Conservation (phyloP, 2,329 filamentous ascomycete species). For the Apiospora phragmitis region DNA sequence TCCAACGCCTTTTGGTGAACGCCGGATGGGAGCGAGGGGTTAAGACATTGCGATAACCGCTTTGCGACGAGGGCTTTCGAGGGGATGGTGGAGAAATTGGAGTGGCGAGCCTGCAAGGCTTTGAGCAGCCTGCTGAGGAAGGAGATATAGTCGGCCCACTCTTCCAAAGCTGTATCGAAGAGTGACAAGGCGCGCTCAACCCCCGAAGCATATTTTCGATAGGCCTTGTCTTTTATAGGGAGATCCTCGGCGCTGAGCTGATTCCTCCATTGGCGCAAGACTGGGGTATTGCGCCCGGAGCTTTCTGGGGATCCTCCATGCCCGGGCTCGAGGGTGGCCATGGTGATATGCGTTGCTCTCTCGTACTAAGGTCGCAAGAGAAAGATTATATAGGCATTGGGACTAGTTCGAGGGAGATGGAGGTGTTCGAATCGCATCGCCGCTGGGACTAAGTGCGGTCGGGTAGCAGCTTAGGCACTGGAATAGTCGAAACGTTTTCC, state of each 20-base stretch:
- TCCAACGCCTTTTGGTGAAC: slow-evolving; percentile 98
- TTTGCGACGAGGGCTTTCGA: slow-evolving; percentile 83
- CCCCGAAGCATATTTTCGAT: slow-evolving; percentile 84
- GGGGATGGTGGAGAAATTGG: slow-evolving; percentile 71
- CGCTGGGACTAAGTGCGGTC: slow-evolving; percentile 12
- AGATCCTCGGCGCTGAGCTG: slow-evolving; percentile 65
- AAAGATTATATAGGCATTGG: slow-evolving; percentile 9
- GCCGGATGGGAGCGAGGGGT: slow-evolving; percentile 88
- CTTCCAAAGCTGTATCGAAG: slow-evolving; percentile 91
- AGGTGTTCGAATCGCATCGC: slow-evolving; percentile 11
- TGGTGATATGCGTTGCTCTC: slow-evolving; percentile 25
- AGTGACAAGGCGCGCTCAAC: slow-evolving; percentile 85
- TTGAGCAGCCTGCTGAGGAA: slow-evolving; percentile 90
- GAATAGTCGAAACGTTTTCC: not conserved
- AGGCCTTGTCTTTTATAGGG: slow-evolving; percentile 63
- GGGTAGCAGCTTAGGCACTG: not conserved
- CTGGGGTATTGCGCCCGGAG: slow-evolving; percentile 79
- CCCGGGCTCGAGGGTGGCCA: slow-evolving; percentile 62
- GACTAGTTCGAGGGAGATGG: not conserved
- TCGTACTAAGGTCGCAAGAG: slow-evolving; percentile 25
- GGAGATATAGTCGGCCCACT: slow-evolving; percentile 99
- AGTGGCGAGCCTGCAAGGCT: slow-evolving; percentile 84
- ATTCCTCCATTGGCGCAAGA: slow-evolving; percentile 74
- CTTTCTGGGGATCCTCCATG: slow-evolving; percentile 71
- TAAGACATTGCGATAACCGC: slow-evolving; percentile 91